Base-by-base conservation (phyloP, 2,329 filamentous ascomycete genomes). In the Colletotrichum cordylinicola region DNA sequence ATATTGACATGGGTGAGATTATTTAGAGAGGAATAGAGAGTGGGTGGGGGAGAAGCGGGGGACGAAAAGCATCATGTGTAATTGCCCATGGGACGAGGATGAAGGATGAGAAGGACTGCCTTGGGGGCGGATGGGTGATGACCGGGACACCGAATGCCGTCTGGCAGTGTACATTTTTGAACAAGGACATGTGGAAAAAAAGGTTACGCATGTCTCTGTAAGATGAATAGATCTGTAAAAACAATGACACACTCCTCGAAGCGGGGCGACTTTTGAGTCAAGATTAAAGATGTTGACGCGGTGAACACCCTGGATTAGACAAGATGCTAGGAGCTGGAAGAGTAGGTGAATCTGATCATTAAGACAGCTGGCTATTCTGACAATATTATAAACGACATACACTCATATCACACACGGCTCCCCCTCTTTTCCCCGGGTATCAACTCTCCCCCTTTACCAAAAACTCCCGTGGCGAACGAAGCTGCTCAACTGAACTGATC, bases 1-100 rank as follows among this genome's bases (percentile, higher is more conserved):
- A 94, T 80, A 90, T 95, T 78, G 93, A 95, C 83, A 89, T 93
- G 77, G 93, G 93, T 70, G 93, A 95, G 86, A 89, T 95, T 79
- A 88, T 94, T 84, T 89, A 84, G 80, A 80, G 39, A n/a, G 9
- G 39, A n/a, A 48, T 27, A 37, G 48, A 43, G 52, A 2, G 27
- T 18, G 9, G 70, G 33, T 24, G 16, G 55, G 27, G 35, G 33
- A 27, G 16, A 16, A 16, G 29, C 15, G 48, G 43, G 4, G 55
- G 55, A 39, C 27, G 62, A 67, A 56, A 62, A 31, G 52, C 61
- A 76, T 75, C 55, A 62, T 37, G 33, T 66, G 61, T 77, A 77
- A 75, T 61, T 73, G 55, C 52, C 69, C 29, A n/a, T 39, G 29
- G 27, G 43, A 48, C 33, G 43, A 39, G 35, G 33, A 24, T 29